Conservation (phyloP, 2,329 filamentous ascomycete species). For the Aureobasidium sp. region DNA sequence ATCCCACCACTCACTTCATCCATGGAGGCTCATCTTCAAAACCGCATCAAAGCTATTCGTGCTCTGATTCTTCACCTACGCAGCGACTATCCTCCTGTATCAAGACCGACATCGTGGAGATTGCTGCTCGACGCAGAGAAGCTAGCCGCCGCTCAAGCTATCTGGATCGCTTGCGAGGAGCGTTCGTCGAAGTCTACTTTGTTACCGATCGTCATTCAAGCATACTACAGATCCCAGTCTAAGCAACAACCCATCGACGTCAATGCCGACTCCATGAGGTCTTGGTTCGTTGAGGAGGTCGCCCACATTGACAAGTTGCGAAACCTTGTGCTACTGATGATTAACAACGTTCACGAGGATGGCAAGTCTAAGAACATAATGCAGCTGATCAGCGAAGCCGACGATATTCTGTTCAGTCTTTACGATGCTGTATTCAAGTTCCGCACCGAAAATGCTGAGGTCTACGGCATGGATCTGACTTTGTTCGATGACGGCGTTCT, state of each 20-base stretch:
- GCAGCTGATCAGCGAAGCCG: constrained; percentile 55
- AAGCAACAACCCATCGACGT: background rate
- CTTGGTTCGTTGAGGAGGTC: constrained; percentile 22
- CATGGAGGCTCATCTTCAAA: constrained; percentile 71
- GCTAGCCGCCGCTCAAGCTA: constrained; percentile 66
- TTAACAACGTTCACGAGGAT: constrained; percentile 62
- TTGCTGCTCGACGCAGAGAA: constrained; percentile 89
- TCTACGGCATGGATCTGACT: constrained; percentile 68
- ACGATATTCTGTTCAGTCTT: constrained; percentile 62
- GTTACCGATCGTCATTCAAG: constrained; percentile 11
- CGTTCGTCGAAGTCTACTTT: background rate
- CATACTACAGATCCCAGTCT: background rate
- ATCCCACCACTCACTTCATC: constrained; percentile 64
- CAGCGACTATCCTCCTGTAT: constrained; percentile 56
- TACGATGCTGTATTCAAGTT: constrained; percentile 62
- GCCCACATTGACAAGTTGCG: constrained; percentile 43
- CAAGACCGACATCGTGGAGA: constrained; percentile 65
- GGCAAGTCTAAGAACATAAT: constrained; percentile 51
- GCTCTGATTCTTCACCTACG: constrained; percentile 67
- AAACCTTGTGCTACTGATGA: constrained; percentile 1
- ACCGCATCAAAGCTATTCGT: constrained; percentile 64
- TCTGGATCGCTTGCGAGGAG: constrained; percentile 78
- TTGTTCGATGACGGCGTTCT: constrained; percentile 45
- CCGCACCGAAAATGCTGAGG: constrained; percentile 58
- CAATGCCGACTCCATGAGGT: constrained; percentile 13